These are phyloP conservation scores for Solanum chiquidenum DNA, from an alignment of 257 asterid species.

Conservation along the genomic window DNA sequence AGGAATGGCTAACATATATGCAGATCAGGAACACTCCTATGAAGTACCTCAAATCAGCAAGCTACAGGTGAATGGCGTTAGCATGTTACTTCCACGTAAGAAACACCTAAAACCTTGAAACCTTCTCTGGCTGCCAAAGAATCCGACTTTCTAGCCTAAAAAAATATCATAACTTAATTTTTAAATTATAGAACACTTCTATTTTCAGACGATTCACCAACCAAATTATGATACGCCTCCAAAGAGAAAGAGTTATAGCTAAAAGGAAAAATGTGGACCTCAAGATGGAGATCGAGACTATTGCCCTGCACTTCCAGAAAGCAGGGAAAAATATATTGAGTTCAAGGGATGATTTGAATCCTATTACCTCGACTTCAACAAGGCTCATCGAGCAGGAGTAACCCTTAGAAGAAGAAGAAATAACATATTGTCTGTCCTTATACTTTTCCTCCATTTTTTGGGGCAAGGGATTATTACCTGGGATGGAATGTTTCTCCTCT, in stretches of 20 bases:
- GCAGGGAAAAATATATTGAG: not conserved
- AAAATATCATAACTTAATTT: not conserved
- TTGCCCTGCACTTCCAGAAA: not conserved
- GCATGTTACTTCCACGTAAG: not conserved
- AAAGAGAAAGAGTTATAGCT: not conserved
- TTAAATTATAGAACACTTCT: not conserved
- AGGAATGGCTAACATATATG: not conserved
- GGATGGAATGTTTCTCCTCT: not conserved
- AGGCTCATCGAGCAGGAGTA: not conserved
- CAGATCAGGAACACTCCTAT: not conserved
- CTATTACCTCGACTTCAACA: not conserved
- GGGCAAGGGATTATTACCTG: not conserved
- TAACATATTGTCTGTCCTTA: not conserved
- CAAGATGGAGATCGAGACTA: not conserved
- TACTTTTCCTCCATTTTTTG: not conserved
- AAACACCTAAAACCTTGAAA: not conserved
- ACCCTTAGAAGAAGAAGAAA: not conserved
- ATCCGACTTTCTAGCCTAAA: not conserved
- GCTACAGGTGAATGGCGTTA: not conserved
- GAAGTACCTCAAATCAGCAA: not conserved
- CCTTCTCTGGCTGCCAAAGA: not conserved
- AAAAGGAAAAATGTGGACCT: not conserved
- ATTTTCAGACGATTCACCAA: not conserved
- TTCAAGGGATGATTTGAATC: not conserved
- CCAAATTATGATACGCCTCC: not conserved